These are phyloP conservation scores for Syzygium syzygioides DNA, from an alignment of 441 rosid species.

Conservation along the genomic window DNA sequence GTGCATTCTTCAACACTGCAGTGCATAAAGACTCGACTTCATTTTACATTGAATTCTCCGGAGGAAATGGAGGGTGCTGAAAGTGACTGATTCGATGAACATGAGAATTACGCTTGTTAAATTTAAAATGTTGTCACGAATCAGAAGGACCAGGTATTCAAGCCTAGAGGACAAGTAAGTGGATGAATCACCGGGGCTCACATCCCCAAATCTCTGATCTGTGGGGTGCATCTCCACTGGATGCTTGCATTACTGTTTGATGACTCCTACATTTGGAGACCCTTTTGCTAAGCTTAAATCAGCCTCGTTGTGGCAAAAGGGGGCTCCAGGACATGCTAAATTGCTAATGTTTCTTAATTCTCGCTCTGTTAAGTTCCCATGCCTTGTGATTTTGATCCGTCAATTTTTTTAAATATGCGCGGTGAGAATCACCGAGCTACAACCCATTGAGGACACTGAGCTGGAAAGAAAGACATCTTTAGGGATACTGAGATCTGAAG, in stretches of 20 bases:
- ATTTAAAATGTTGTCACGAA: neutral
- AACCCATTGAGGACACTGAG: neutral
- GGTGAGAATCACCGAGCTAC: neutral
- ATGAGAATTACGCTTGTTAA: neutral
- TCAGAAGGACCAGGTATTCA: neutral
- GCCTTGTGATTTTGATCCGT: neutral
- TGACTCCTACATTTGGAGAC: neutral
- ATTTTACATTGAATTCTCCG: neutral
- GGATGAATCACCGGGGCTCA: neutral
- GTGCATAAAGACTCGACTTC: neutral
- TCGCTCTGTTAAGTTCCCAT: neutral
- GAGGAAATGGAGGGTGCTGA: neutral
- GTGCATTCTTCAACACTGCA: neutral
- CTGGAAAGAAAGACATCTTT: neutral
- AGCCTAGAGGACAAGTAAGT: neutral
- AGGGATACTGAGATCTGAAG: neutral
- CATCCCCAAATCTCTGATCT: neutral
- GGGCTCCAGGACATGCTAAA: neutral
- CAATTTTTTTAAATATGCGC: neutral
- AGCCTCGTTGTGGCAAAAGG: neutral
- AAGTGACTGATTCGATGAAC: neutral
- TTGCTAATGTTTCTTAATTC: neutral
- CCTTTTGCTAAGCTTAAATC: neutral
- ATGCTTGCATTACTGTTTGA: neutral
- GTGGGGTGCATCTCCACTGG: neutral